Evolutionary conservation across 352 stramenopile genomes (phyloP), one percentile per base, ranked within the genome.

Genomic region (Globisporangium okanoganense): DNA sequence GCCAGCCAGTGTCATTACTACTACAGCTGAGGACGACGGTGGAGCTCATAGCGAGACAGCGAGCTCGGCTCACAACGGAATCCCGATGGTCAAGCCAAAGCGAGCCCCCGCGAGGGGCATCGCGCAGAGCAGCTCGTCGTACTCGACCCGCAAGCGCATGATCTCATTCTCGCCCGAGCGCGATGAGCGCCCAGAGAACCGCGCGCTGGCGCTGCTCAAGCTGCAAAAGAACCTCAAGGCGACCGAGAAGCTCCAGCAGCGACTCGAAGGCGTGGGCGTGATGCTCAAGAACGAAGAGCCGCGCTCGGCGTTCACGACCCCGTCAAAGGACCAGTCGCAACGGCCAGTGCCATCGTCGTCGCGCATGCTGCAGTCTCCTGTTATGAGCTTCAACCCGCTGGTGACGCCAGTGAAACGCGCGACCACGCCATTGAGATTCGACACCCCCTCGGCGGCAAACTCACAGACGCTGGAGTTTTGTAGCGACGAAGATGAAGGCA

Each of bases 91-190:
- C 44, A 51, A 47, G 48, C 48, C 48, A 14, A 66, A 69, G 33
- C 36, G 57, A 47, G 64, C 64, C 25, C 67, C 82, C 14, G 63
- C 70, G 12, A 67, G 82, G 5, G 73, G 77, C 4, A 89, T 91
- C 36, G 82, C 82, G 6, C 82, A 89, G 55, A 91, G 82, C 70
- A 78, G 79, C 27, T 88, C 81, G n/a, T 85, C 72, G 5, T 73
- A 78, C 18, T 82, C 77, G 4, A 82, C 73, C 25, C 72, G 82
- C 49, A 91, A 91, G 62, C 82, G 82, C 49, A 91, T 91, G 82
- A 91, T 91, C 44, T 91, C 82, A 5, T 91, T 89, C 64, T 91
- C 82, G 0, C 81, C 82, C 2, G 79, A 88, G 56, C 77, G 79
- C n/a, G 68, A 70, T 8, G 76, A 83, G 27, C 78, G 73, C 0